Evolutionary conservation across 345 rosid genomes (phyloP).

Genomic region (Eutrema japonicum): DNA sequence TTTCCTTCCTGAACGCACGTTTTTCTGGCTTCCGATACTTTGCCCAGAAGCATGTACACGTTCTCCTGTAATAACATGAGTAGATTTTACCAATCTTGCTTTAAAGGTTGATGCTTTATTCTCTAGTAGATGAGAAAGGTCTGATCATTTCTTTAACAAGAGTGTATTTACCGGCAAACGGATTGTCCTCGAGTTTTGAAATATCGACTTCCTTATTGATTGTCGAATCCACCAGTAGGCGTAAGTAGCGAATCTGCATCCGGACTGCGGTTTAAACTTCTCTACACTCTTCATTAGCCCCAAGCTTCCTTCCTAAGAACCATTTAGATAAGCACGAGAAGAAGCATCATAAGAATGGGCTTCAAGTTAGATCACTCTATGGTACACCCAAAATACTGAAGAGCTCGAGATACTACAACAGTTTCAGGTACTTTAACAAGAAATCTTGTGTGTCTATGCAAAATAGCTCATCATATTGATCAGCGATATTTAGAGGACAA

Average conservation of each 20-base stretch:
- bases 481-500: not conserved
- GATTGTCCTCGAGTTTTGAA: conserved; percentile 76
- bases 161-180: conserved; percentile 75
- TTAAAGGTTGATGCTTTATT: not conserved
- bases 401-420: conserved; percentile 7
- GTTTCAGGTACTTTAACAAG: not conserved
- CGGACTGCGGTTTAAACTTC: conserved; percentile 83
- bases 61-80: conserved; percentile 56
- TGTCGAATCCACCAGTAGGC: conserved; percentile 98
- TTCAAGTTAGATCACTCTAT: conserved; percentile 15
- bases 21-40: conserved; percentile 70
- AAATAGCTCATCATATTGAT: not conserved
- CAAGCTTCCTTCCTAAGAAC: conserved; percentile 75
- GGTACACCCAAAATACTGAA: not conserved
- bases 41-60: conserved; percentile 56
- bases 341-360: conserved; percentile 4
- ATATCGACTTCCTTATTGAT: conserved; percentile 70
- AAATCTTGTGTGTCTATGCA: not conserved
- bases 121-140: conserved; percentile 7
- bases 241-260: conserved; percentile 82
- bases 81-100: conserved; percentile 27
- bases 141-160: not conserved
- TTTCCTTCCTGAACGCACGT: conserved; percentile 61
- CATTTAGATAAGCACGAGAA: conserved; percentile 21
- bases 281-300: conserved; percentile 90